Percentiles rank a stretch among this genome's conserved stretches.
phyloP scores from a whole-genome alignment of 345 rosid species.

The Bruguiera gymnorhiza region DNA sequence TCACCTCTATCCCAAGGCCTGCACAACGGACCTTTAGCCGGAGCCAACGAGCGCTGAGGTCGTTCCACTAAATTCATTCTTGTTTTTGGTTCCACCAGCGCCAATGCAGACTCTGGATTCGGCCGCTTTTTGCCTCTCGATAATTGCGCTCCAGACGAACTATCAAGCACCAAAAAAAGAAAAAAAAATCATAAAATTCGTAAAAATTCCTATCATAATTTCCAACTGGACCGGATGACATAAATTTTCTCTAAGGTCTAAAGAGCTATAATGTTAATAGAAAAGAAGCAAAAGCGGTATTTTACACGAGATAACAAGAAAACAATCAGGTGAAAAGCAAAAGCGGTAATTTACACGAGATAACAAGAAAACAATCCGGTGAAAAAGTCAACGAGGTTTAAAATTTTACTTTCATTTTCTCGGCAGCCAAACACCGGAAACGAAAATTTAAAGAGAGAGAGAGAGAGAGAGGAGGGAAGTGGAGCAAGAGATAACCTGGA shows the following conservation, averaged over 20 bases:
- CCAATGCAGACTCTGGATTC: slow-evolving; percentile 45
- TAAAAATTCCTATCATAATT: not conserved
- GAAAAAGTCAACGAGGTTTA: too few relatives aligned
- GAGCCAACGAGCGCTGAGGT: slow-evolving; percentile 25
- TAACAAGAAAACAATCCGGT: too few relatives aligned
- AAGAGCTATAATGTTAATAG: too few relatives aligned
- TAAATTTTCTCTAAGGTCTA: too few relatives aligned
- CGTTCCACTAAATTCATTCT: slow-evolving; percentile 26
- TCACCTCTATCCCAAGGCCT: slow-evolving; percentile 95
- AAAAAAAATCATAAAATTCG: not conserved
- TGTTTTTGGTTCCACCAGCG: slow-evolving; percentile 46
- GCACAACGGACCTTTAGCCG: slow-evolving; percentile 52
- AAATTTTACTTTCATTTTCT: too few relatives aligned
- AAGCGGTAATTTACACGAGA: too few relatives aligned
- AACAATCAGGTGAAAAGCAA: too few relatives aligned
- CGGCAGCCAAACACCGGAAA: not conserved
- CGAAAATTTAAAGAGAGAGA: not conserved
- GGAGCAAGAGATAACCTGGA: slow-evolving; percentile 40
- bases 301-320: too few relatives aligned
- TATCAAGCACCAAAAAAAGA: slow-evolving; percentile 13
- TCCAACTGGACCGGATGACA: not conserved
- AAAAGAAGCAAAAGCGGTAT: too few relatives aligned
- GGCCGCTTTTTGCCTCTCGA: slow-evolving; percentile 60
- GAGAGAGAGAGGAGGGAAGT: not conserved
- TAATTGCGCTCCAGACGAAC: slow-evolving; percentile 36